These are phyloP conservation scores for Aspergillus steynii DNA, from an alignment of 495 filamentous ascomycete species.

Conservation along the genomic window DNA sequence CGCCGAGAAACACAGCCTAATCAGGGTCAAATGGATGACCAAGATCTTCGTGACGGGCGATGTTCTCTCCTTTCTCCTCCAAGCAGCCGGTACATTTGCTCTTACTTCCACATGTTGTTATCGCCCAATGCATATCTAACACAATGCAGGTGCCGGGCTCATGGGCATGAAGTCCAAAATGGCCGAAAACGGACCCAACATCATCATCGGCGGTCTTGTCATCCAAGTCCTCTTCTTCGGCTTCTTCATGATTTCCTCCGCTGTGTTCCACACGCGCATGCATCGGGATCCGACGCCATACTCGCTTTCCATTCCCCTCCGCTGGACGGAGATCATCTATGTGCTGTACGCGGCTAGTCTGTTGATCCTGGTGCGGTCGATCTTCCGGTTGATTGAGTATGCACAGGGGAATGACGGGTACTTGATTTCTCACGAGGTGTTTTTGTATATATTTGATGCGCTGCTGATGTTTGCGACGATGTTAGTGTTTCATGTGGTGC, in stretches of 20 bases:
- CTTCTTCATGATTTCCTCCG: conserved; percentile 26
- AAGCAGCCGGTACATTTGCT: conserved; percentile 13
- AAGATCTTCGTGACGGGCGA: conserved; percentile 25
- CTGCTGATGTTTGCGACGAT: background rate
- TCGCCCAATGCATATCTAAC: background rate
- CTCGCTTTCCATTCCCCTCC: background rate
- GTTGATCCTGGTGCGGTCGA: conserved; percentile 56
- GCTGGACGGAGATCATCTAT: background rate
- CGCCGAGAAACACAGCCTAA: conserved; percentile 28
- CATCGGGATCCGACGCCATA: conserved; percentile 17
- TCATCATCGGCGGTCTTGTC: conserved; percentile 40
- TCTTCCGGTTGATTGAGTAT: conserved; percentile 65
- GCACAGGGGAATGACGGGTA: conserved; percentile 49
- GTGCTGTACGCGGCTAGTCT: conserved; percentile 11
- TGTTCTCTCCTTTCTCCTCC: conserved; percentile 21
- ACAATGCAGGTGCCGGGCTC: conserved; percentile 6
- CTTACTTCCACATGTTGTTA: background rate
- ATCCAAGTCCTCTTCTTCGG: conserved; percentile 28
- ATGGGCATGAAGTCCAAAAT: conserved; percentile 1
- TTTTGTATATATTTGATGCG: conserved; percentile 42
- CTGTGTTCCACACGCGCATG: conserved; percentile 33
- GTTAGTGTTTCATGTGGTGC: background rate
- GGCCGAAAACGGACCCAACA: conserved; percentile 28
- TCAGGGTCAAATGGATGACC: conserved; percentile 11
- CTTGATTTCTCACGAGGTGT: conserved; percentile 52